These are phyloP conservation scores for Dysphania ambrosioides DNA, from an alignment of 148 eudicot genomes.

Conservation along the genomic window DNA sequence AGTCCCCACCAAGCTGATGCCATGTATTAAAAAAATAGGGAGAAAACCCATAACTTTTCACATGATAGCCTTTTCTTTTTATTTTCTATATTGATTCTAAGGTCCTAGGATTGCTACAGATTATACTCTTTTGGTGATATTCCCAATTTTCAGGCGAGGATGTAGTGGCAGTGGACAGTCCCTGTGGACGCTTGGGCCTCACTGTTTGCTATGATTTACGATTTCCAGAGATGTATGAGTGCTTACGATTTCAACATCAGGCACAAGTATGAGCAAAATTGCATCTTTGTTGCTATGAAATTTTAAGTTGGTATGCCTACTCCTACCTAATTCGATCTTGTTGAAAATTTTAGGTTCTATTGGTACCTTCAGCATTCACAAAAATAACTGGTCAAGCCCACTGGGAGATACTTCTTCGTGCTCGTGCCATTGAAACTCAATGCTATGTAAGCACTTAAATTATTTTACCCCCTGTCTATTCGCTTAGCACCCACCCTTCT, in stretches of 20 bases:
- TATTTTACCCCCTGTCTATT: neutral
- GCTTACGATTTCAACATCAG: constrained; percentile 61
- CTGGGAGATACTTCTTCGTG: constrained; percentile 29
- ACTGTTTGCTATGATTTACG: constrained; percentile 94
- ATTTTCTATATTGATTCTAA: neutral
- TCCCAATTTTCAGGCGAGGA: constrained; percentile 52
- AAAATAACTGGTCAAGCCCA: constrained; percentile 58
- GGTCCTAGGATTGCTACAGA: neutral
- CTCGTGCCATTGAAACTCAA: constrained; percentile 31
- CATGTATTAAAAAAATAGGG: too few species aligned
- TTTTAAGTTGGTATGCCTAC: neutral
- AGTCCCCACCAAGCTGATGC: too few species aligned
- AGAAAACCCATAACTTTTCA: too few species aligned
- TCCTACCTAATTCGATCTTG: constrained; percentile 2
- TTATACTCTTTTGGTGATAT: neutral
- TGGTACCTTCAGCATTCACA: constrained; percentile 91
- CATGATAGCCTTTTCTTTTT: too few species aligned
- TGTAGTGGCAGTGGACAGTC: constrained; percentile 70
- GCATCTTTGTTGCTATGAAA: neutral
- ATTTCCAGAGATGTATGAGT: constrained; percentile 83
- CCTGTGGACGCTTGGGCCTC: constrained; percentile 74
- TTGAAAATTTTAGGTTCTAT: constrained; percentile 49
- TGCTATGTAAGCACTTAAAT: constrained; percentile 26
- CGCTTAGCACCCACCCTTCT: neutral
- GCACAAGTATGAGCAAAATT: constrained; percentile 47